phyloP scores from a whole-genome alignment of 352 stramenopile genomes.

The Blastocystis hominis region DNA sequence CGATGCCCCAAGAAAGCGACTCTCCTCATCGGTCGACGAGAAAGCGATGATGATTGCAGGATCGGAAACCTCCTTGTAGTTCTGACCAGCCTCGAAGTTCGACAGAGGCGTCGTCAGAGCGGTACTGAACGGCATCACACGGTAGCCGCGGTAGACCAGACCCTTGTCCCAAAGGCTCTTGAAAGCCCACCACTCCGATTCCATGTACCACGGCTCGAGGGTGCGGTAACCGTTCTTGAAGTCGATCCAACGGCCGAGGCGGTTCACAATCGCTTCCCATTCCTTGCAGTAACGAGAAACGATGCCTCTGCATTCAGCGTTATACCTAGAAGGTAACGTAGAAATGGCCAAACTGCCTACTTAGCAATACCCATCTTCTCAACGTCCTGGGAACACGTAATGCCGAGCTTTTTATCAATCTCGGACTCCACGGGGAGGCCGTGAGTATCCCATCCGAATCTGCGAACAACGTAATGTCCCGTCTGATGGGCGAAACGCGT shows the following conservation, averaged over 20 bases:
- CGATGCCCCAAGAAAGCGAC: conserved; percentile 60
- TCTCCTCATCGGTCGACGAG: conserved; percentile 62
- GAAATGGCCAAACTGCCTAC: conserved; percentile 21
- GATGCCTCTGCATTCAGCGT: conserved; percentile 89
- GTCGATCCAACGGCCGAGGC: conserved; percentile 97
- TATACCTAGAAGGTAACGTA: conserved; percentile 76
- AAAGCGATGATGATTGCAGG: conserved; percentile 92
- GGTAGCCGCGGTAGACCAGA: conserved; percentile 93
- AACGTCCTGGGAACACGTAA: conserved; percentile 91
- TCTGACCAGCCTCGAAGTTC: conserved; percentile 97
- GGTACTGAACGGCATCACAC: conserved; percentile 95
- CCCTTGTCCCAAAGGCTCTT: conserved; percentile 91
- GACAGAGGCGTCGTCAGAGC: conserved; percentile 90
- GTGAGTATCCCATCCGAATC: conserved; percentile 98
- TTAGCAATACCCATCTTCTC: conserved; percentile 84
- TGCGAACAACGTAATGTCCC: conserved; percentile 85
- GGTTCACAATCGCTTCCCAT: conserved; percentile 91
- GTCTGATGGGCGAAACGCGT: conserved; percentile 97
- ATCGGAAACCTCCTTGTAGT: conserved; percentile 97
- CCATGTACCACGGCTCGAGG: conserved; percentile 98
- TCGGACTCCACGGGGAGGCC: conserved; percentile 95
- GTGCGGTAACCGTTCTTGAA: conserved; percentile 99
- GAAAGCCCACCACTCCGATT: conserved; percentile 98
- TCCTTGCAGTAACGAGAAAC: conserved; percentile 94
- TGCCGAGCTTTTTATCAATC: conserved; percentile 96